A percentile compares a stretch with the other conserved stretches of the same genome.
Evolutionary conservation across 2,329 filamentous ascomycete species (phyloP).

Genomic region (Bimuria novae-zelandiae): DNA sequence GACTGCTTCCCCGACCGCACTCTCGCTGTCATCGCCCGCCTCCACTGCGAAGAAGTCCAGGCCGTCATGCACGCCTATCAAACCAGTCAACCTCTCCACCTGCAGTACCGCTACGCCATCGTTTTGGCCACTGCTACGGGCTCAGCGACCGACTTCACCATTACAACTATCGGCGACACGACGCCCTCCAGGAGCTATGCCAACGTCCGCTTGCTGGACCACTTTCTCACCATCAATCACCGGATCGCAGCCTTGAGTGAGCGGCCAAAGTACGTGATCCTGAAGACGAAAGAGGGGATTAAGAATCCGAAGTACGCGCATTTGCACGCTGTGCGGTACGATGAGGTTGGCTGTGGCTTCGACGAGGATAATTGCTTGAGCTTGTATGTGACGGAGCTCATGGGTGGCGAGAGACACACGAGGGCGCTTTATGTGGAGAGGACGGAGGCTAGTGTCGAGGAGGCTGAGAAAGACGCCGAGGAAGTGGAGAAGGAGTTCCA

Average conservation of each 20-base stretch:
- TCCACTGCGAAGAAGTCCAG: neutral
- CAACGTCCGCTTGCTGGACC: neutral
- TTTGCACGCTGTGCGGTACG: constrained; percentile 5
- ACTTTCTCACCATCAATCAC: neutral
- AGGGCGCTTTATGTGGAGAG: constrained; percentile 6
- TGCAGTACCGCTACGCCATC: neutral
- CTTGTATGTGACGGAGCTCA: neutral
- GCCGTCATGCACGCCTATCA: neutral
- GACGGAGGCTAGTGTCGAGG: too few relatives aligned
- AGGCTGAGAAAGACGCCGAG: neutral
- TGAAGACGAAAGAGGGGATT: neutral
- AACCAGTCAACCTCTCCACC: neutral
- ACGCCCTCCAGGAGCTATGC: neutral
- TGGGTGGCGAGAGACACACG: neutral
- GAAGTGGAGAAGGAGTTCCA: neutral
- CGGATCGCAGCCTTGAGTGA: neutral
- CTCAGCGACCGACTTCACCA: neutral
- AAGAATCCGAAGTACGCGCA: constrained; percentile 5
- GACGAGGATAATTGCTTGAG: constrained; percentile 2
- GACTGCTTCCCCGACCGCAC: neutral
- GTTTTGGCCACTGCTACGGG: neutral
- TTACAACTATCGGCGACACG: neutral
- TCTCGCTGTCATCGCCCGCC: neutral
- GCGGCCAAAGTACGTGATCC: neutral
- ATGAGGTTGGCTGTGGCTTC: constrained; percentile 5